Conservation (phyloP, 2,329 filamentous ascomycete species). For the Nakataea oryzae region DNA sequence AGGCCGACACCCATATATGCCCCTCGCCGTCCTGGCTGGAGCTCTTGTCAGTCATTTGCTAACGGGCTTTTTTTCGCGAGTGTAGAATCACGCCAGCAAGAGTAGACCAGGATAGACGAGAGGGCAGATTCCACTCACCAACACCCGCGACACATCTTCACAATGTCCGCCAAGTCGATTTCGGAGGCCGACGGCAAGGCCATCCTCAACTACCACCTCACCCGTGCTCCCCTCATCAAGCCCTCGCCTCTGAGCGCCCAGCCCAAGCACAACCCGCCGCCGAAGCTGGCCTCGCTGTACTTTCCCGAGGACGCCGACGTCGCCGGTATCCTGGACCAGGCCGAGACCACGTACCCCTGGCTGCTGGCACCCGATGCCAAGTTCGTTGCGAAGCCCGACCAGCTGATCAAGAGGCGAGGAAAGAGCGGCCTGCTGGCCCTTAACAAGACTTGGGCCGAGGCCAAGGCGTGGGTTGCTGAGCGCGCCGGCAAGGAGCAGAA, state of each 20-base stretch:
- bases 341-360: slow-evolving; percentile 96
- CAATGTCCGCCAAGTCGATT: slow-evolving; percentile 94
- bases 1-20: neutral
- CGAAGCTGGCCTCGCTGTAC: slow-evolving; percentile 83
- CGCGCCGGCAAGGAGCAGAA: slow-evolving; percentile 84
- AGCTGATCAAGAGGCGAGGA: slow-evolving; percentile 98
- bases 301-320: slow-evolving; percentile 84
- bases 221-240: slow-evolving; percentile 94
- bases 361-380: slow-evolving; percentile 71
- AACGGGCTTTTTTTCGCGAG: neutral
- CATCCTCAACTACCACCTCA: slow-evolving; percentile 99
- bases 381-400: slow-evolving; percentile 98
- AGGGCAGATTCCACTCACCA: neutral
- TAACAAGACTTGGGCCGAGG: slow-evolving; percentile 96
- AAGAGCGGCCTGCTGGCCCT: slow-evolving; percentile 94
- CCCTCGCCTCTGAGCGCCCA: slow-evolving; percentile 80
- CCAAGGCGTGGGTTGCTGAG: slow-evolving; percentile 86
- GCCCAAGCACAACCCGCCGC: slow-evolving; percentile 81
- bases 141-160: slow-evolving; percentile 14
- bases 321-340: slow-evolving; percentile 80
- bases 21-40: neutral
- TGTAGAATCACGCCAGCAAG: neutral
- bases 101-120: neutral
- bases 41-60: neutral
- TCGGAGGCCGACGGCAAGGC: slow-evolving; percentile 99